phyloP scores from a whole-genome alignment of 352 stramenopile species.

The Pythium pyrilobum region DNA sequence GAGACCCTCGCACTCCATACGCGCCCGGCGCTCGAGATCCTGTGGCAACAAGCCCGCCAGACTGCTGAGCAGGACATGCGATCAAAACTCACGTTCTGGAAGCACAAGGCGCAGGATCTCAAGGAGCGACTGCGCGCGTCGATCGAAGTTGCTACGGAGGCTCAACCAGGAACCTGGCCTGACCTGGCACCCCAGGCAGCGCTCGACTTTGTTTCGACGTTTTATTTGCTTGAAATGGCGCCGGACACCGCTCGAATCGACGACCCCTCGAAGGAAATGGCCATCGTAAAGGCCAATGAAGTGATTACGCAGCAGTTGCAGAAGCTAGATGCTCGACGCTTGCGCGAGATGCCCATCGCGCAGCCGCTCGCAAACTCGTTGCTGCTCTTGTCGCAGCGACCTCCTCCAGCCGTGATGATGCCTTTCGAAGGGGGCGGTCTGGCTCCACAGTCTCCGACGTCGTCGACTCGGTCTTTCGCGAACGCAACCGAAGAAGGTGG shows the following conservation, averaged over 20 bases:
- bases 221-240: conserved; percentile 25
- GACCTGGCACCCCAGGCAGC: conserved; percentile 10
- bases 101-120: conserved; percentile 26
- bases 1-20: conserved; percentile 1
- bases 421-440: neutral
- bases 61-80: conserved; percentile 21
- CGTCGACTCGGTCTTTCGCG: neutral
- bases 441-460: too few species aligned
- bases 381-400: conserved; percentile 4
- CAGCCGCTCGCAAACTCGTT: conserved; percentile 6
- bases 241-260: neutral
- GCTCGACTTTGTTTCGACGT: conserved; percentile 29
- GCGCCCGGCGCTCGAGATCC: conserved; percentile 9
- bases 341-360: neutral
- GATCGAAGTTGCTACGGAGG: conserved; percentile 1
- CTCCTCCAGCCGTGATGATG: neutral
- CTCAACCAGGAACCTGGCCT: neutral
- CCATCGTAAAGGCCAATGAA: conserved; percentile 6
- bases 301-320: conserved; percentile 11
- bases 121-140: conserved; percentile 15
- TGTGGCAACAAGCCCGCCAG: conserved; percentile 22
- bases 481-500: neutral
- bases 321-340: conserved; percentile 7
- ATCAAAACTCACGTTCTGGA: conserved; percentile 28
- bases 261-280: conserved; percentile 6